Conservation (phyloP, 1,284 basidiomycete species). For the Melanopsichium pennsylvanicum region DNA sequence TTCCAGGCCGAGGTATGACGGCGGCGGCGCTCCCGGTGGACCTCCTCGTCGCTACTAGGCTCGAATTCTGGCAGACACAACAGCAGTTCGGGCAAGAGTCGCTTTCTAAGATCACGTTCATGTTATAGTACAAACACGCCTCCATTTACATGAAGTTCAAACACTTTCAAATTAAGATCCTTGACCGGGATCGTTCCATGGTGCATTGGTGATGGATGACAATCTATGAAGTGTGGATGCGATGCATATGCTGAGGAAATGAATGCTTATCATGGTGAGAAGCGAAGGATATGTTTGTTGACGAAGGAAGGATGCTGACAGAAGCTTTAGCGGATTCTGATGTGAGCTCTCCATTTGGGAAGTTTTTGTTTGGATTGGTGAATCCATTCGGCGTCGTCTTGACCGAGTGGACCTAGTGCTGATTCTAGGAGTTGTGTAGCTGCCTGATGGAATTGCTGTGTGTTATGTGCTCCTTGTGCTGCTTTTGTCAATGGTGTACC, state of each 20-base stretch:
- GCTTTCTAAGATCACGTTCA: too few relatives aligned
- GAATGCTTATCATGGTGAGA: too few relatives aligned
- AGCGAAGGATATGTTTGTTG: background rate
- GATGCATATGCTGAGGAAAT: too few relatives aligned
- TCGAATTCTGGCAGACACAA: too few relatives aligned
- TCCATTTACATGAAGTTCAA: background rate
- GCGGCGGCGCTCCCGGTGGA: constrained; percentile 40
- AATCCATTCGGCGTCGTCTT: constrained; percentile 39
- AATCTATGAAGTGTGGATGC: too few relatives aligned
- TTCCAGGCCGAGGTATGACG: constrained; percentile 41
- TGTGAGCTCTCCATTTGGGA: constrained; percentile 24
- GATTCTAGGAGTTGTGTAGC: constrained; percentile 22
- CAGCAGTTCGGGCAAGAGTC: too few relatives aligned
- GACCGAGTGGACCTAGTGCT: constrained; percentile 7
- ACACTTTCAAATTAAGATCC: too few relatives aligned
- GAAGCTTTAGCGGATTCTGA: constrained; percentile 28
- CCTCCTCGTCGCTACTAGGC: constrained; percentile 38
- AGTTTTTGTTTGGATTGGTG: constrained; percentile 29
- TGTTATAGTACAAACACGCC: constrained; percentile 11
- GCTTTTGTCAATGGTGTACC: constrained; percentile 4
- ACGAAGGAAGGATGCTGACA: background rate
- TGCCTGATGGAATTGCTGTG: constrained; percentile 12
- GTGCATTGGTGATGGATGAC: too few relatives aligned
- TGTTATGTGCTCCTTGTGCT: constrained; percentile 8
- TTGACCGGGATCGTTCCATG: too few relatives aligned